Evolutionary conservation across 768 basidiomycete species (phyloP).

Genomic region (Russula lepida): DNA sequence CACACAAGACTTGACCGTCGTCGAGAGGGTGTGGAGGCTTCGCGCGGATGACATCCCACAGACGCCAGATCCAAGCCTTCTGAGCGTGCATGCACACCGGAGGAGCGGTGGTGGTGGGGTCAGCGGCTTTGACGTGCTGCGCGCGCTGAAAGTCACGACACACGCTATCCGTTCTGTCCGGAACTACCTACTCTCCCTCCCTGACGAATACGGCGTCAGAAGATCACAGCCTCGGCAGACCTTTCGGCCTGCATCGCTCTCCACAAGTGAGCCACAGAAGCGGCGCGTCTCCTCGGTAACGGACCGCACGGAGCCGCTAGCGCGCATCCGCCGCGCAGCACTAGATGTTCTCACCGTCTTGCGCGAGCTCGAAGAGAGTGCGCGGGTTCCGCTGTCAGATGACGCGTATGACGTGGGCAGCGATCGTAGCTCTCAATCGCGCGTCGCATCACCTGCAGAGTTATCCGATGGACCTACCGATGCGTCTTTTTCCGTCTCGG

Average conservation of each 20-base stretch:
- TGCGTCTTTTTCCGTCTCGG: conserved; percentile 56
- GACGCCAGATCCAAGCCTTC: neutral
- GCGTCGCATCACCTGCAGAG: conserved; percentile 36
- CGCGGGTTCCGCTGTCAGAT: conserved; percentile 66
- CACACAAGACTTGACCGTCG: conserved; percentile 59
- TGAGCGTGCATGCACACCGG: conserved; percentile 8
- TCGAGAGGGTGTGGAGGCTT: conserved; percentile 57
- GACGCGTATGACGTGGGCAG: conserved; percentile 79
- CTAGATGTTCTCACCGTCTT: conserved; percentile 78
- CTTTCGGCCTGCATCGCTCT: conserved; percentile 46
- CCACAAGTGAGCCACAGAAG: conserved; percentile 30
- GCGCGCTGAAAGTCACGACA: conserved; percentile 69
- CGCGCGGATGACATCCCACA: conserved; percentile 18
- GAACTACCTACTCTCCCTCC: conserved; percentile 75
- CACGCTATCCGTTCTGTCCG: conserved; percentile 73
- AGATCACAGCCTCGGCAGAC: conserved; percentile 30
- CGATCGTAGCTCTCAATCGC: conserved; percentile 43
- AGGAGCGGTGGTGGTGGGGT: neutral
- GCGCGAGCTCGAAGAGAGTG: conserved; percentile 70
- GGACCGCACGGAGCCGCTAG: conserved; percentile 48
- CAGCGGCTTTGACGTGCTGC: conserved; percentile 51
- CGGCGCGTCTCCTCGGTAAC: conserved; percentile 29
- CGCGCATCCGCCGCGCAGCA: conserved; percentile 65
- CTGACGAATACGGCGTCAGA: conserved; percentile 43
- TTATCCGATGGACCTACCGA: conserved; percentile 35